These are phyloP conservation scores for Hygrophoropsis aurantiaca DNA, from an alignment of 768 basidiomycete species.

Conservation along the genomic window DNA sequence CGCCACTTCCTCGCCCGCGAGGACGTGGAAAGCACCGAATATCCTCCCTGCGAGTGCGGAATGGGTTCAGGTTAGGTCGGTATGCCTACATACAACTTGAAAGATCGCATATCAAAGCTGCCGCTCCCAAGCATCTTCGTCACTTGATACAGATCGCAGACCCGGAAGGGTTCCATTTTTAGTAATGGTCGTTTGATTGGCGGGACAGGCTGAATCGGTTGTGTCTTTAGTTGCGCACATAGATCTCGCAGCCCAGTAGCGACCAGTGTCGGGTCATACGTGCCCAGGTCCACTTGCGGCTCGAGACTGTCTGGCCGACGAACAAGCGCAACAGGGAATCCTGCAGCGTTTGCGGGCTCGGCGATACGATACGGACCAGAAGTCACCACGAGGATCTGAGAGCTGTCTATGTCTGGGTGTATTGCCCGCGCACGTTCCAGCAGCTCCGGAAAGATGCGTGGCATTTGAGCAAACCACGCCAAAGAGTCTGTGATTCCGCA, in stretches of 20 bases:
- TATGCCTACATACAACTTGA: too few relatives aligned
- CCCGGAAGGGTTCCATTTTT: background rate
- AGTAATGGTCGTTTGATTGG: background rate
- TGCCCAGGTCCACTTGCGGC: background rate
- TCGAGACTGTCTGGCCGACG: background rate
- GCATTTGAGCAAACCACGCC: background rate
- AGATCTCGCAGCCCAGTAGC: background rate
- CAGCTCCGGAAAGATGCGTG: background rate
- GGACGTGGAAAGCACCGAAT: conserved; percentile 5
- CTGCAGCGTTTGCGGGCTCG: background rate
- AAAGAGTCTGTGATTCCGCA: background rate
- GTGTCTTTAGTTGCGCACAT: background rate
- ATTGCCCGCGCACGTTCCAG: background rate
- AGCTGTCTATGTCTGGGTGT: background rate
- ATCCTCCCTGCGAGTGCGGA: conserved; percentile 4
- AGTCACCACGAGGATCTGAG: conserved; percentile 1
- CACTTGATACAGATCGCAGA: background rate
- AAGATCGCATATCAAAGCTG: conserved; percentile 3
- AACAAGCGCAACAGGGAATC: background rate
- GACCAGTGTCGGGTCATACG: background rate
- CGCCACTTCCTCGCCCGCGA: conserved; percentile 13
- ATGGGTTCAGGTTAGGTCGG: too few relatives aligned
- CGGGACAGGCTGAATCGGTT: background rate
- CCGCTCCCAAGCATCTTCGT: background rate
- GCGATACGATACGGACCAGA: too few relatives aligned